These are phyloP conservation scores for Hyphopichia pseudoburtonii DNA, from an alignment of 1,139 yeast species.

Conservation along the genomic window DNA sequence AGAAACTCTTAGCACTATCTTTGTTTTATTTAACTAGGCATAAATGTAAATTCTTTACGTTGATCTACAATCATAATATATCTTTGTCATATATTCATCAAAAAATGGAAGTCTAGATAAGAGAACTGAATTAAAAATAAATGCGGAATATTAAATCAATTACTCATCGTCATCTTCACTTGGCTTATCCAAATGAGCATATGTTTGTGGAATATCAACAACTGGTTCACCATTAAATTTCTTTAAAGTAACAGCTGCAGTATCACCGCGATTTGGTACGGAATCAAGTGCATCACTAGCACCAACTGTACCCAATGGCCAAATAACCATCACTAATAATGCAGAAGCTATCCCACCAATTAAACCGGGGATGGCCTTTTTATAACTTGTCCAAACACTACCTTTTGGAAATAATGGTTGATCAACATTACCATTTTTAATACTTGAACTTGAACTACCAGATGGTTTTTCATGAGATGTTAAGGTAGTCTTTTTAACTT, in stretches of 20 bases:
- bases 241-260: conserved; percentile 17
- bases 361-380: background rate
- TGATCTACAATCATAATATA: background rate
- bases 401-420: conserved; percentile 5
- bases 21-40: too few relatives aligned
- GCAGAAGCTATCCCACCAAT: conserved; percentile 1
- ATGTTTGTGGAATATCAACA: conserved; percentile 20
- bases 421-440: conserved; percentile 2
- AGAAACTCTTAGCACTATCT: too few relatives aligned
- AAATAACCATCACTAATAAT: conserved; percentile 11
- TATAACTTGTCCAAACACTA: conserved; percentile 1
- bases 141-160: too few relatives aligned
- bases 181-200: conserved; percentile 16
- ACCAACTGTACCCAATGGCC: conserved; percentile 15
- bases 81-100: background rate
- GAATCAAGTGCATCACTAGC: conserved; percentile 11
- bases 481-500: conserved; percentile 1
- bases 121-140: too few relatives aligned
- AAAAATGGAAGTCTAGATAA: too few relatives aligned
- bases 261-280: conserved; percentile 11
- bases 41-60: too few relatives aligned
- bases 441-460: background rate
- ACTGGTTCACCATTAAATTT: conserved; percentile 9
- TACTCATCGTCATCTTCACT: conserved; percentile 13
- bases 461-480: conserved; percentile 2